These are phyloP conservation scores for Balakata baccata DNA, from an alignment of 345 rosid genomes.

Conservation along the genomic window DNA sequence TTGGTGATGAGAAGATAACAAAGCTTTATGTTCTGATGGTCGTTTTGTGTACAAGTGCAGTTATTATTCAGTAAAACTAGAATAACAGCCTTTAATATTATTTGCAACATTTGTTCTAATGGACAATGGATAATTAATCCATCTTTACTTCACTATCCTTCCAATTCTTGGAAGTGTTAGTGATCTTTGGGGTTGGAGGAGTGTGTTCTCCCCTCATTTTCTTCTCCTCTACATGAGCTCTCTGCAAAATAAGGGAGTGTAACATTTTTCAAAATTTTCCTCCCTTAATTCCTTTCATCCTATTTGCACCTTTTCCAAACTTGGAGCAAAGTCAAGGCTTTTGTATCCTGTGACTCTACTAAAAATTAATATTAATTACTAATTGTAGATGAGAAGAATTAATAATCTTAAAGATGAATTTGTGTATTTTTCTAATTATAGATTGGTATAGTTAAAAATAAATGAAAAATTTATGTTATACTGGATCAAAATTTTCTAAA, in stretches of 20 bases:
- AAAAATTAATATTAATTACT: not conserved
- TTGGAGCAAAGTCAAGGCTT: not conserved
- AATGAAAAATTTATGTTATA: not conserved
- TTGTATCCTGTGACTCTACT: not conserved
- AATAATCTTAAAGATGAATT: not conserved
- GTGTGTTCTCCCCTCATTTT: not conserved
- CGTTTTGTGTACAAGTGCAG: no score
- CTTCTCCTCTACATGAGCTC: not conserved
- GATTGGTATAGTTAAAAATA: not conserved
- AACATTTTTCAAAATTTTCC: not conserved
- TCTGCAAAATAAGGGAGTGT: not conserved
- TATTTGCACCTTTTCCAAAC: not conserved
- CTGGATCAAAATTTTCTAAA: not conserved
- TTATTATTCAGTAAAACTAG: no score
- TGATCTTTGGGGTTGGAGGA: not conserved
- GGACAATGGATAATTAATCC: not conserved
- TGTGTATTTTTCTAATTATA: not conserved
- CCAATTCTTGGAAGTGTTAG: not conserved
- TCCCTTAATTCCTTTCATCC: not conserved
- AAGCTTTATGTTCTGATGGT: no score
- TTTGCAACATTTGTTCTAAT: not conserved
- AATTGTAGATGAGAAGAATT: not conserved
- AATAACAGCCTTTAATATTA: not conserved
- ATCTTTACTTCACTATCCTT: not conserved
- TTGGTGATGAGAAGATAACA: no score